Conservation (phyloP, 2,329 filamentous ascomycete genomes). For the Fusarium pseudocircinatum region DNA sequence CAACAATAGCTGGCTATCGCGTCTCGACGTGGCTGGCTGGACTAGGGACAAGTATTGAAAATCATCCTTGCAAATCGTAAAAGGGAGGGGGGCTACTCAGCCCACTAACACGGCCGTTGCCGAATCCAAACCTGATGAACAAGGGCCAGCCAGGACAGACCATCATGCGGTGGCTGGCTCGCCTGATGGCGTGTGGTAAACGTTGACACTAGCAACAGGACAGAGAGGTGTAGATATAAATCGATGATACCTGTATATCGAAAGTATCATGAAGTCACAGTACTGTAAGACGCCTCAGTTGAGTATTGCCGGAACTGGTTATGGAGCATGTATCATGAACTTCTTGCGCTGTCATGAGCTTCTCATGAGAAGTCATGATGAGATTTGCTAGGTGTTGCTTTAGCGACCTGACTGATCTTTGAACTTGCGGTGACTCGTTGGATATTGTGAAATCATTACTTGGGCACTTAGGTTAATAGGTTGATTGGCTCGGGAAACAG, state of each 20-base stretch:
- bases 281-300: background rate
- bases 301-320: background rate
- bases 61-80: conserved; percentile 25
- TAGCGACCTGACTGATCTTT: background rate
- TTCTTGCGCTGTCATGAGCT: background rate
- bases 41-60: conserved; percentile 9
- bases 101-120: conserved; percentile 36
- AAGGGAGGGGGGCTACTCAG: conserved; percentile 22
- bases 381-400: background rate
- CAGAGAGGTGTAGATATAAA: conserved; percentile 25
- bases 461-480: background rate
- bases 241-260: background rate
- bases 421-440: background rate
- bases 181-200: conserved; percentile 20
- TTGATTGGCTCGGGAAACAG: background rate
- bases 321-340: conserved; percentile 1
- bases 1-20: conserved; percentile 5
- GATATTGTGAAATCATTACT: background rate
- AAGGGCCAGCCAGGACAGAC: conserved; percentile 25
- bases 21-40: conserved; percentile 25
- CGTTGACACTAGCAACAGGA: conserved; percentile 5
- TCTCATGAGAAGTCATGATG: background rate
- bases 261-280: background rate
- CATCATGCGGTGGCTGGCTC: conserved; percentile 34
- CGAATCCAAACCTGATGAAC: conserved; percentile 33